Percentiles rank a stretch among this genome's conserved stretches.
phyloP scores from a whole-genome alignment of 2,329 filamentous ascomycete species.

The Curvularia hawaiiensis region DNA sequence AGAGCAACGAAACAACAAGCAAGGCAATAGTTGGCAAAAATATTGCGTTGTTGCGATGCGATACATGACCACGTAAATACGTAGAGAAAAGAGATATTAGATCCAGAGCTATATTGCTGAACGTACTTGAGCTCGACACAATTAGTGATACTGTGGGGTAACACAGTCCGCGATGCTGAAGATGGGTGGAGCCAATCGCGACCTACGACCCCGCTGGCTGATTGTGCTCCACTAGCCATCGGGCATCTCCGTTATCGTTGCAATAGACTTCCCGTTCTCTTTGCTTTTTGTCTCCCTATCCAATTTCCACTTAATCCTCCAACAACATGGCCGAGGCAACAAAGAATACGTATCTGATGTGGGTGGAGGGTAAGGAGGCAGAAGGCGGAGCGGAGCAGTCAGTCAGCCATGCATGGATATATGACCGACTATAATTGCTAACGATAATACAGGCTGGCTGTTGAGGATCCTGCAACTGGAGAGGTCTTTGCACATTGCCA shows the following conservation, averaged over 20 bases:
- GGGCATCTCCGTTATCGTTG: conserved; percentile 25
- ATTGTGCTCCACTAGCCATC: conserved; percentile 28
- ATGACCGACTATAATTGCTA: conserved; percentile 12
- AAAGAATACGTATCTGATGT: conserved; percentile 39
- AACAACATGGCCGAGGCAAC: conserved; percentile 15
- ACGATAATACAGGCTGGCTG: conserved; percentile 50
- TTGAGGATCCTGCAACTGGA: conserved; percentile 61
- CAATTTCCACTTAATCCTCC: not conserved
- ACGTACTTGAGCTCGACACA: not conserved
- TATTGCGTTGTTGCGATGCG: not conserved
- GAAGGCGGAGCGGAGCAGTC: conserved; percentile 54
- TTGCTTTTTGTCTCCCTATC: not conserved
- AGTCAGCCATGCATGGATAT: conserved; percentile 37
- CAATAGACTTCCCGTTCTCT: conserved; percentile 5
- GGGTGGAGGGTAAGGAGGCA: conserved; percentile 51
- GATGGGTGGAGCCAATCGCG: conserved; percentile 2
- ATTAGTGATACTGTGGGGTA: conserved; percentile 1
- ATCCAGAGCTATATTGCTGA: not conserved
- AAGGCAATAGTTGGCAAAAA: not conserved
- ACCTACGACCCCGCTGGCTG: conserved; percentile 23
- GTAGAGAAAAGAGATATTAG: not conserved
- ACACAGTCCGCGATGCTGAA: conserved; percentile 1
- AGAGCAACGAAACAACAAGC: not conserved
- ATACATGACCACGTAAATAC: not conserved
- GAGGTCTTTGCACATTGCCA: conserved; percentile 60